These are phyloP conservation scores for Candida multigemmis DNA, from an alignment of 805 yeast genomes.

Conservation along the genomic window DNA sequence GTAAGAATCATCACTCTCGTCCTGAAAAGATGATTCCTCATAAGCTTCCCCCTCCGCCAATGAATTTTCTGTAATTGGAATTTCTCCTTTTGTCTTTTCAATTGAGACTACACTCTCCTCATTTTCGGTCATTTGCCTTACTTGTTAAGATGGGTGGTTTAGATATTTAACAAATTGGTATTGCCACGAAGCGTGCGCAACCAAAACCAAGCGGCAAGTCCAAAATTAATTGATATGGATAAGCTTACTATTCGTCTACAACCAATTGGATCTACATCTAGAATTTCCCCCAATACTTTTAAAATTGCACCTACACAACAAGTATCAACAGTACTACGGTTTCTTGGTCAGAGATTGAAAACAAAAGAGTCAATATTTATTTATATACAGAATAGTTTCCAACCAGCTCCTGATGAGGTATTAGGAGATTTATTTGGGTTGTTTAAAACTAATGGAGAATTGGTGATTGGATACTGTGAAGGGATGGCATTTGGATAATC, in stretches of 20 bases:
- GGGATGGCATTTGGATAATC: conserved; percentile 29
- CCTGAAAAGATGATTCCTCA: too few relatives aligned
- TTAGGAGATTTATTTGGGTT: conserved; percentile 19
- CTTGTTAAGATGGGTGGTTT: too few relatives aligned
- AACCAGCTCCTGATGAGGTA: conserved; percentile 31
- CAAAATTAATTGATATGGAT: too few relatives aligned
- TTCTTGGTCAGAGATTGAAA: conserved; percentile 31
- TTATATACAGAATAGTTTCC: conserved; percentile 32
- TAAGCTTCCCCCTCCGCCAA: too few relatives aligned
- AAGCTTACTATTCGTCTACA: conserved; percentile 46
- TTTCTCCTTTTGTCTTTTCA: too few relatives aligned
- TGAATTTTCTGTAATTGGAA: too few relatives aligned
- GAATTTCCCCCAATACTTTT: conserved; percentile 40
- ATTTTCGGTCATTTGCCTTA: too few relatives aligned
- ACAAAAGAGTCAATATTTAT: conserved; percentile 14
- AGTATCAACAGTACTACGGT: conserved; percentile 36
- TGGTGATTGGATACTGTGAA: conserved; percentile 29
- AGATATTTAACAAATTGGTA: too few relatives aligned
- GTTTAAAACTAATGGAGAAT: conserved; percentile 24
- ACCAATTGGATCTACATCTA: conserved; percentile 51
- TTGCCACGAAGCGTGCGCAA: too few relatives aligned
- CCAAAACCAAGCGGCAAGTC: too few relatives aligned
- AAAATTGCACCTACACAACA: conserved; percentile 39
- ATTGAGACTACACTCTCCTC: too few relatives aligned
- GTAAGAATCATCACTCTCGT: too few relatives aligned